Conservation (phyloP, 1,139 yeast genomes). For the Magnusiomyces paraingens region DNA sequence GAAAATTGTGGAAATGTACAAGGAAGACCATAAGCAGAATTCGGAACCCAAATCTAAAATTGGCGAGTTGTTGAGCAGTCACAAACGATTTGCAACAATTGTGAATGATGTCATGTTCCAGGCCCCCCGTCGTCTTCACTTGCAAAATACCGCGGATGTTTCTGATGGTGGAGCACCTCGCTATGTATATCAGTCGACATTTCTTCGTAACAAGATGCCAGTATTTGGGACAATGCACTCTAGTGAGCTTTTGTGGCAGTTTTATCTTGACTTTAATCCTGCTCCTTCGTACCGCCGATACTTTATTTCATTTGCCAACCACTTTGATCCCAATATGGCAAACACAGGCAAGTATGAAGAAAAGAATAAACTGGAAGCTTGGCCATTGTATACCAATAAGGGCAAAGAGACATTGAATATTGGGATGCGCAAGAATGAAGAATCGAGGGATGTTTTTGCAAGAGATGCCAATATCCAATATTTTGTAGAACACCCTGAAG, state of each 20-base stretch:
- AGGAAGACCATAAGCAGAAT: slow-evolving; percentile 6
- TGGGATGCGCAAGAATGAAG: neutral
- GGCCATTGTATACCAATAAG: slow-evolving; percentile 27
- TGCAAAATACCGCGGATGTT: slow-evolving; percentile 10
- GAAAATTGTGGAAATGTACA: slow-evolving; percentile 4
- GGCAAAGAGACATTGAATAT: neutral
- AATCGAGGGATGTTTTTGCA: neutral
- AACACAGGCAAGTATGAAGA: neutral
- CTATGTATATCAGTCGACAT: slow-evolving; percentile 15
- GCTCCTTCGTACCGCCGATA: slow-evolving; percentile 17
- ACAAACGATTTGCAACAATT: slow-evolving; percentile 19
- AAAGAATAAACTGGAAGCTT: slow-evolving; percentile 2
- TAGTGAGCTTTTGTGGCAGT: slow-evolving; percentile 15
- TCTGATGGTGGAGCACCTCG: neutral
- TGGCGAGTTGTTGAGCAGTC: slow-evolving; percentile 11
- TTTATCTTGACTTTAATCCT: slow-evolving; percentile 9
- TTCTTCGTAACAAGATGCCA: slow-evolving; percentile 15
- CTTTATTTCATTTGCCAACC: slow-evolving; percentile 21
- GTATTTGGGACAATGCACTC: slow-evolving; percentile 20
- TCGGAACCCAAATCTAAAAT: neutral
- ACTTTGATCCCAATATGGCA: slow-evolving; percentile 17
- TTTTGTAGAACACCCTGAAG: slow-evolving; percentile 1
- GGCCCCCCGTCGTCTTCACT: slow-evolving; percentile 19
- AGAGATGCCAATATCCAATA: neutral
- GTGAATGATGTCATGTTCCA: slow-evolving; percentile 21